Evolutionary conservation across 306 rosid species (phyloP).

Genomic region (Cyamopsis tetragonoloba): DNA sequence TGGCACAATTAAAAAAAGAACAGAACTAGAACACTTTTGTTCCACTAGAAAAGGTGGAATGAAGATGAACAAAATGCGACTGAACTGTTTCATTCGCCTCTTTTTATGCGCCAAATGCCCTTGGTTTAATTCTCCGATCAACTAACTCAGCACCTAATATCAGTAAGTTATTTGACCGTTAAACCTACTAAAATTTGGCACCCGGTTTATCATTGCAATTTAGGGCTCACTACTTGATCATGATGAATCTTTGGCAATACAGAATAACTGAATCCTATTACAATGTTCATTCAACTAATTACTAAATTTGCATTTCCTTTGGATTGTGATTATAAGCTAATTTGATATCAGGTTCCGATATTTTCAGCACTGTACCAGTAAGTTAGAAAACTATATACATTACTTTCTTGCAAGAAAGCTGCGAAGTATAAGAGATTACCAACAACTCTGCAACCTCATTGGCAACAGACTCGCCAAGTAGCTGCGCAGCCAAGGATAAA

Average conservation of each 20-base stretch:
- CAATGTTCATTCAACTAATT: background rate
- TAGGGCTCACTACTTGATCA: background rate
- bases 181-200: background rate
- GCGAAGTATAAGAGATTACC: constrained; percentile 43
- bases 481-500: constrained; percentile 76
- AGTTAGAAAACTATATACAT: background rate
- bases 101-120: background rate
- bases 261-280: constrained; percentile 3
- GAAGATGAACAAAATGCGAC: background rate
- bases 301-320: background rate
- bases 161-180: background rate
- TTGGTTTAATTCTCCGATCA: background rate
- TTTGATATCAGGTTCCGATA: background rate
- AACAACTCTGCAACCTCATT: constrained; percentile 60
- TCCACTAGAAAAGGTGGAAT: background rate
- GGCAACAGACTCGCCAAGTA: constrained; percentile 73
- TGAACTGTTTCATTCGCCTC: background rate
- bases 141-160: background rate
- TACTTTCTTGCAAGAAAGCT: background rate
- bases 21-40: background rate
- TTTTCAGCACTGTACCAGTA: background rate
- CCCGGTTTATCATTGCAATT: background rate
- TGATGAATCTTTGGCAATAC: background rate
- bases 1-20: background rate
- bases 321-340: background rate